Percentiles rank a stretch among this genome's conserved stretches.
Conservation (phyloP, 768 basidiomycete species). For the Hydnum rufescens region DNA sequence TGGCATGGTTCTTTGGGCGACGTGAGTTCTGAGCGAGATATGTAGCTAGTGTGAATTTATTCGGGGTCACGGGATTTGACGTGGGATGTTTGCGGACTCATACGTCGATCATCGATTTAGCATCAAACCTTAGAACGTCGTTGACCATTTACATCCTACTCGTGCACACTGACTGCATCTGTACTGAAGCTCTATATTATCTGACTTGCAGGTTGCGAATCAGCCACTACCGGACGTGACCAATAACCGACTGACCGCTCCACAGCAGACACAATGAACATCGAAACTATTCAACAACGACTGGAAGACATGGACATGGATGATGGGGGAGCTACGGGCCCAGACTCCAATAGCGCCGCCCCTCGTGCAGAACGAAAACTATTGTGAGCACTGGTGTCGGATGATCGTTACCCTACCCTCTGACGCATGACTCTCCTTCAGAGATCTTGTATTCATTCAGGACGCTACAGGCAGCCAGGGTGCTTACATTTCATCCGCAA, state of each 20-base stretch:
- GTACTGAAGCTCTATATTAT: no score
- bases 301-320: constrained; percentile 1
- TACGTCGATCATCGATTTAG: no score
- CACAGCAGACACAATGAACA: neutral
- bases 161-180: no score
- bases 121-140: no score
- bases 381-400: constrained; percentile 4
- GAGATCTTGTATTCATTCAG: constrained; percentile 87
- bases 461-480: constrained; percentile 81
- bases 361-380: constrained; percentile 9
- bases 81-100: no score
- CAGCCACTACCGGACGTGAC: no score
- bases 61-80: no score
- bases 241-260: no score
- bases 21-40: constrained; percentile 24
- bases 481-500: constrained; percentile 70
- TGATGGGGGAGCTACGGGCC: neutral
- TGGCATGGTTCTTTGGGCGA: constrained; percentile 43
- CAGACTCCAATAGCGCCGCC: no score
- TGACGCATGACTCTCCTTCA: constrained; percentile 14
- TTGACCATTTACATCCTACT: no score
- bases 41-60: no score
- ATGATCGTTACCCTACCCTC: neutral
- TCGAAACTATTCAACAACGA: constrained; percentile 1
- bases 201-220: no score